Base-by-base conservation (phyloP, 169 alveolate genomes). In the Plasmodium gonderi region DNA sequence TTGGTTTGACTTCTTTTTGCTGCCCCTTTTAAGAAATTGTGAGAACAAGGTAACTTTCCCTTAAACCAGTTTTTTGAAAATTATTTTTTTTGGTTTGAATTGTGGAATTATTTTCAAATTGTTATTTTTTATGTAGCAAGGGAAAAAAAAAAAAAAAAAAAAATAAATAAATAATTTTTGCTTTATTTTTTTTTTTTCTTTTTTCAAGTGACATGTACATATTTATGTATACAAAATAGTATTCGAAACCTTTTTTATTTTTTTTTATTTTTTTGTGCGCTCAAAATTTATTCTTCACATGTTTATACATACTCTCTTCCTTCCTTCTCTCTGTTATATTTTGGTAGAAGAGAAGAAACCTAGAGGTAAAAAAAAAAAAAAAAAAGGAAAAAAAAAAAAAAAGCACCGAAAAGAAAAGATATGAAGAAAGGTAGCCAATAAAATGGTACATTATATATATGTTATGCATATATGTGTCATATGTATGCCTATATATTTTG, bases 21-120 rank as follows among this genome's bases (percentile, higher is more conserved):
- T 54, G 72, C 36, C 72, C 72, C 23, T 17, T 54, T 54, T 26
- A n/a, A 33, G 33, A 33, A 12, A 54, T 6, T 54, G 17, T 5
- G 23, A 54, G 23, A 17, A 54, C n/a, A 54, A 54, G 17, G 72
- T 54, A 54, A 54, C 33, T 54, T 54, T 33, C 72, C 1, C 72
- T 54, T 17, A 54, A 54, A 54, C 12, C 23, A 20, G 5, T 54
- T n/a, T 51, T 54, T 17, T 54, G 17, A 0, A n/a, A 54, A 6
- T 79, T 54, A 26, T 79, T 79, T 64, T 17, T 47, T 79, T 42
- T 79, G 17, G n/a, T 79, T 79, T 17, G 20, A 40, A 33, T 79
- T 17, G 7, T 79, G 17, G 17, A n/a, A 31, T 82, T 26, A 14
- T 17, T 67, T 64, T 8, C 1, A 60, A 67, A 29, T 60, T 80